phyloP scores from a whole-genome alignment of 2,329 filamentous ascomycete species.

The Claviceps africana region DNA sequence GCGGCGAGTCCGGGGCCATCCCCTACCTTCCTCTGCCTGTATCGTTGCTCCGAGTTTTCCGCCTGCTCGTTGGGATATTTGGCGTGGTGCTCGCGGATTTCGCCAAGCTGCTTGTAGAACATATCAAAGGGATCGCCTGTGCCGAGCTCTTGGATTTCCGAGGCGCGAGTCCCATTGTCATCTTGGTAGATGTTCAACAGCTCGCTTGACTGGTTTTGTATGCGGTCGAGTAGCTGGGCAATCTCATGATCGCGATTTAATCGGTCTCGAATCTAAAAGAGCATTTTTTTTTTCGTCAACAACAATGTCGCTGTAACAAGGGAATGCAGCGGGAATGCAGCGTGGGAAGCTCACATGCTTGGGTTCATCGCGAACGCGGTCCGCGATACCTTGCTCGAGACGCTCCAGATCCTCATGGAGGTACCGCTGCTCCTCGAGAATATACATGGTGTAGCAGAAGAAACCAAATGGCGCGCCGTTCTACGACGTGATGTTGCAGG shows the following conservation, averaged over 20 bases:
- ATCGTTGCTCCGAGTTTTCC: slow-evolving; percentile 87
- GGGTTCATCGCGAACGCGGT: slow-evolving; percentile 78
- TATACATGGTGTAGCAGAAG: slow-evolving; percentile 45
- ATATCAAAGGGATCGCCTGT: slow-evolving; percentile 78
- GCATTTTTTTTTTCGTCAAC: slow-evolving; percentile 12
- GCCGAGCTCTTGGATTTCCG: slow-evolving; percentile 73
- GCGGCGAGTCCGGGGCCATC: slow-evolving; percentile 50
- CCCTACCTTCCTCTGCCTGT: slow-evolving; percentile 53
- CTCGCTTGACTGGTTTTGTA: slow-evolving; percentile 71
- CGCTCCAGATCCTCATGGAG: slow-evolving; percentile 95
- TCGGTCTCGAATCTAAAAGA: slow-evolving; percentile 64
- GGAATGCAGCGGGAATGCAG: not conserved
- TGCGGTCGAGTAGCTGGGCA: slow-evolving; percentile 70
- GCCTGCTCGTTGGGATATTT: slow-evolving; percentile 89
- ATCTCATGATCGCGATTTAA: slow-evolving; percentile 88
- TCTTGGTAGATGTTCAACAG: slow-evolving; percentile 78
- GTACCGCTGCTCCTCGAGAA: slow-evolving; percentile 85
- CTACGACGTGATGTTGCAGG: not conserved
- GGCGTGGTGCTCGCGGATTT: slow-evolving; percentile 76
- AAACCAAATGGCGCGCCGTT: not conserved
- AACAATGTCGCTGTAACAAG: not conserved
- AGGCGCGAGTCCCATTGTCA: slow-evolving; percentile 52
- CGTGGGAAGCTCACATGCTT: slow-evolving; percentile 51
- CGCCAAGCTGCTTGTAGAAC: slow-evolving; percentile 73
- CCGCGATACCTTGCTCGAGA: slow-evolving; percentile 83